phyloP scores from a whole-genome alignment of 1,284 basidiomycete genomes.

The Ceratobasidium papillatum region DNA sequence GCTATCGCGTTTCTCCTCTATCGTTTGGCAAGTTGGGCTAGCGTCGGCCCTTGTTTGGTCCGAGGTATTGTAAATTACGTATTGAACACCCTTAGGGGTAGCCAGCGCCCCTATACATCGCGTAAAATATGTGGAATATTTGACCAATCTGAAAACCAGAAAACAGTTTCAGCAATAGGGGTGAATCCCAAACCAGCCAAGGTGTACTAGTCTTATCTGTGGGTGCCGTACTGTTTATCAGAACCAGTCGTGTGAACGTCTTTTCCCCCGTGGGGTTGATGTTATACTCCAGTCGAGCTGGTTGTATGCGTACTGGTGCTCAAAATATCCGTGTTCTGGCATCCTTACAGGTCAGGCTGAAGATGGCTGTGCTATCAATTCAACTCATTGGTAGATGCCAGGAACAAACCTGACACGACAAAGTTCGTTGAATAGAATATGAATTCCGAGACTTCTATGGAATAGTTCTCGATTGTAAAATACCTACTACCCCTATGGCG shows the following conservation, averaged over 20 bases:
- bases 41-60: conserved; percentile 13
- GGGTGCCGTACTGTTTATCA: not conserved
- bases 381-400: not conserved
- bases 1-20: not conserved
- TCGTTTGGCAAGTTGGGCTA: not conserved
- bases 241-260: not conserved
- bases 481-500: no score
- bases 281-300: not conserved
- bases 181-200: not conserved
- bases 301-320: not conserved
- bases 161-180: not conserved
- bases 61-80: not conserved
- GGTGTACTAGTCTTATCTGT: conserved; percentile 1
- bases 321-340: not conserved
- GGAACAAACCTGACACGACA: not conserved
- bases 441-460: no score
- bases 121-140: no score
- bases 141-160: not conserved
- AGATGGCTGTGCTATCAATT: not conserved
- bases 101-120: not conserved
- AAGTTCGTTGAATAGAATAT: no score
- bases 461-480: no score
- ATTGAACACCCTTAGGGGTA: not conserved
- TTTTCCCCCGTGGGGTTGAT: not conserved
- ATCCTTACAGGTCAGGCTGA: no score